Percentiles rank a stretch among this genome's conserved stretches.
These are phyloP conservation scores for Erysiphe pulchra DNA, from an alignment of 2,329 filamentous ascomycete species.

Conservation along the genomic window DNA sequence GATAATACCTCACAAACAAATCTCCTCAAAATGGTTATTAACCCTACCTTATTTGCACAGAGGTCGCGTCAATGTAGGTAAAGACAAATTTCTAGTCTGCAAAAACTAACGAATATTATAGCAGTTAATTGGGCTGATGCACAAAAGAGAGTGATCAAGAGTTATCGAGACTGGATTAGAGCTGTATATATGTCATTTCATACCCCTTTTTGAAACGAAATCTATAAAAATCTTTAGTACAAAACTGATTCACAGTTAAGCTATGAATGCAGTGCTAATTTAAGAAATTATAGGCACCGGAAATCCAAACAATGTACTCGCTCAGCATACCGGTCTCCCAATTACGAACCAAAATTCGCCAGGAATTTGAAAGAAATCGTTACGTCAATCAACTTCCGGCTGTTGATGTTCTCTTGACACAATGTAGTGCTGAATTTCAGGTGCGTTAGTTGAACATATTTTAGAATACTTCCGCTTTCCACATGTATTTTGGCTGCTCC, in stretches of 20 bases:
- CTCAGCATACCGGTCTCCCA: constrained; percentile 67
- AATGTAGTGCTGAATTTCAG: constrained; percentile 88
- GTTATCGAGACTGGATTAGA: constrained; percentile 90
- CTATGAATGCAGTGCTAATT: constrained; percentile 3
- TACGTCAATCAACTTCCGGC: constrained; percentile 74
- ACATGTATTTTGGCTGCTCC: too few relatives aligned
- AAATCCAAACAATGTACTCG: constrained; percentile 94
- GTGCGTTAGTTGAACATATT: constrained; percentile 19
- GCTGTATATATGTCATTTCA: constrained; percentile 35
- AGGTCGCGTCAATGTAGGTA: constrained; percentile 51
- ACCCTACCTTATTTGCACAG: constrained; percentile 76
- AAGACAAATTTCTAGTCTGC: constrained; percentile 15
- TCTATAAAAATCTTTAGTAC: neutral
- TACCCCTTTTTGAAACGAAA: neutral
- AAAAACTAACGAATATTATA: constrained; percentile 25
- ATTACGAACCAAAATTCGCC: constrained; percentile 77
- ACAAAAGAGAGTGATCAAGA: constrained; percentile 59
- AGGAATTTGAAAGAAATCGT: constrained; percentile 91
- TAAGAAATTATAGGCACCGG: constrained; percentile 42
- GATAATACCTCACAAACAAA: too few relatives aligned
- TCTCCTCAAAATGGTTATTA: constrained; percentile 42
- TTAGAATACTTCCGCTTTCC: too few relatives aligned
- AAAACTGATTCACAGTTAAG: neutral
- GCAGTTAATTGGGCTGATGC: constrained; percentile 79
- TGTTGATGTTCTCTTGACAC: constrained; percentile 71